phyloP scores from a whole-genome alignment of 2,329 filamentous ascomycete genomes.

The Fusarium floridanum region DNA sequence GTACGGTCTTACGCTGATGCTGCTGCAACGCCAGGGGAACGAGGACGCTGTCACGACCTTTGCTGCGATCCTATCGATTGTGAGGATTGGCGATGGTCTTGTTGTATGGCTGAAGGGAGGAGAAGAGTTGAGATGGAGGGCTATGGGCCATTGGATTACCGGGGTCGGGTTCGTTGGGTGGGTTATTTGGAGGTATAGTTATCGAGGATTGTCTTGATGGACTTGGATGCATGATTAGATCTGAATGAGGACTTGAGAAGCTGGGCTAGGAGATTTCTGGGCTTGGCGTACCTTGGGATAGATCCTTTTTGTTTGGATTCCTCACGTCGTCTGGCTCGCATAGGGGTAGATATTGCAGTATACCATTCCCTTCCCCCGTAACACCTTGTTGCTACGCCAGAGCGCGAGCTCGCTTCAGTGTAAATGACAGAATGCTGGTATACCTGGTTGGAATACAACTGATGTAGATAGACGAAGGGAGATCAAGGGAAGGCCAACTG shows the following conservation, averaged over 20 bases:
- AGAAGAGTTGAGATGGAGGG: slow-evolving; percentile 36
- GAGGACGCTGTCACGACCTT: slow-evolving; percentile 48
- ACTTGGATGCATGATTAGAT: not conserved
- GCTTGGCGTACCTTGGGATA: not conserved
- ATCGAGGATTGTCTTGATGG: not conserved
- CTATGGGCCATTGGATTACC: slow-evolving; percentile 46
- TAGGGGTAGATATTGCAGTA: not conserved
- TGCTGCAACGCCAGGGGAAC: slow-evolving; percentile 48
- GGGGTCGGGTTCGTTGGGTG: slow-evolving; percentile 43
- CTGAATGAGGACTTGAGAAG: not conserved
- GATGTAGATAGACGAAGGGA: not conserved
- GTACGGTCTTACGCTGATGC: slow-evolving; percentile 48
- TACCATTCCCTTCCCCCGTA: not conserved
- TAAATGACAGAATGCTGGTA: not conserved
- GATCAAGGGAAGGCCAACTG: not conserved
- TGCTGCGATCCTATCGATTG: slow-evolving; percentile 46
- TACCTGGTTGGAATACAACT: not conserved
- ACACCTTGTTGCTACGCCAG: not conserved
- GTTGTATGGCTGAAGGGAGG: slow-evolving; percentile 51
- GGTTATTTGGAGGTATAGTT: slow-evolving; percentile 43
- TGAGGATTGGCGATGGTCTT: slow-evolving; percentile 50
- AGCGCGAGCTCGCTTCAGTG: not conserved
- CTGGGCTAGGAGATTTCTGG: not conserved
- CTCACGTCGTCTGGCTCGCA: not conserved
- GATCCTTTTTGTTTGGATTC: not conserved